A percentile compares a stretch with the other conserved stretches of the same genome.
phyloP scores from a whole-genome alignment of 2,329 filamentous ascomycete species.

The Cladophialophora psammophila region DNA sequence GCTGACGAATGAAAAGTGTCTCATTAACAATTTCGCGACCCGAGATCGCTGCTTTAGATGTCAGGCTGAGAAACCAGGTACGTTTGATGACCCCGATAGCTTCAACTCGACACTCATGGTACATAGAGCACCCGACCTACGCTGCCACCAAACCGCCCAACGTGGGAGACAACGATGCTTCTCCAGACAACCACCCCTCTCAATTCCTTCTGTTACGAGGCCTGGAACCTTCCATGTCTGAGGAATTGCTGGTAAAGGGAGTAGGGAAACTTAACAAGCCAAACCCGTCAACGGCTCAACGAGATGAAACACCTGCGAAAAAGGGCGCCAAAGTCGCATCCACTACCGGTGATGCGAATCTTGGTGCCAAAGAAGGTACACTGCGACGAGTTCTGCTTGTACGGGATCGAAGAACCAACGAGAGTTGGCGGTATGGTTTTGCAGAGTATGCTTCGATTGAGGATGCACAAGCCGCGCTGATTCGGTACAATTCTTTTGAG shows the following conservation, averaged over 20 bases:
- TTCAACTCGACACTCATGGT: constrained; percentile 25
- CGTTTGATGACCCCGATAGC: constrained; percentile 33
- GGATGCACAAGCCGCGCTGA: constrained; percentile 76
- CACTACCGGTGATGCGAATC: constrained; percentile 65
- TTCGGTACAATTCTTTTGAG: constrained; percentile 73
- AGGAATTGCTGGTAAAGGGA: constrained; percentile 75
- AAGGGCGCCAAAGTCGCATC: constrained; percentile 61
- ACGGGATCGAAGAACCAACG: constrained; percentile 72
- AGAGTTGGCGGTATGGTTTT: constrained; percentile 83
- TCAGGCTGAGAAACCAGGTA: constrained; percentile 62
- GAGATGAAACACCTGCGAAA: constrained; percentile 44
- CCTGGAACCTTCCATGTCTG: constrained; percentile 72
- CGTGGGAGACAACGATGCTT: constrained; percentile 62
- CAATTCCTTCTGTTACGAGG: constrained; percentile 79
- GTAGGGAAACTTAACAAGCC: constrained; percentile 76
- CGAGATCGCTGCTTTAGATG: constrained; percentile 66
- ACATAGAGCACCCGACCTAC: constrained; percentile 23
- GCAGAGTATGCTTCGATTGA: constrained; percentile 80
- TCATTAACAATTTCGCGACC: constrained; percentile 64
- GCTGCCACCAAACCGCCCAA: constrained; percentile 53
- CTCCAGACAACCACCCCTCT: constrained; percentile 66
- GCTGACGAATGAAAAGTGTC: constrained; percentile 53
- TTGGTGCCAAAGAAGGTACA: constrained; percentile 76
- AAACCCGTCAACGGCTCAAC: constrained; percentile 49
- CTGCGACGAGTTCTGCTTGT: constrained; percentile 78